Evolutionary conservation across 2,329 filamentous ascomycete genomes (phyloP).

Genomic region (Colletotrichum ledebouriae): DNA sequence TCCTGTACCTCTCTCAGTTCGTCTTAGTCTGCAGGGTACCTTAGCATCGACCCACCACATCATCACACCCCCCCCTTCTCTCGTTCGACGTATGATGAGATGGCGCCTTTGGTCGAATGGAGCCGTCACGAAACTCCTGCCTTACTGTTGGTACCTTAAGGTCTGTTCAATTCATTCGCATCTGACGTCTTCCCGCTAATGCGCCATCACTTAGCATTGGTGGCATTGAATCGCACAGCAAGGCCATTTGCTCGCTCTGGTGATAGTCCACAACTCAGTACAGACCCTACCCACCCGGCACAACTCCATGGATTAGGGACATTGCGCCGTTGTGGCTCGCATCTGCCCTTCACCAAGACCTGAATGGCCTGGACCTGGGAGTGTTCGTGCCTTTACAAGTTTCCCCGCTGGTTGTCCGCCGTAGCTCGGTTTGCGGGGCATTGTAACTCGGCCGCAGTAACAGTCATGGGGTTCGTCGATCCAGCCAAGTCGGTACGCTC

Average conservation of each 20-base stretch:
- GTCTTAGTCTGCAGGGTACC: conserved; percentile 7
- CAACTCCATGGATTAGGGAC: conserved; percentile 38
- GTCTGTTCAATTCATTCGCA: conserved; percentile 32
- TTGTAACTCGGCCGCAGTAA: conserved; percentile 31
- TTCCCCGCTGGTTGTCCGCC: conserved; percentile 18
- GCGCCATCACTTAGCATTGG: conserved; percentile 15
- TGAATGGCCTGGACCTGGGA: conserved; percentile 12
- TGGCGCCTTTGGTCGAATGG: conserved; percentile 32
- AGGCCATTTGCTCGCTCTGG: conserved; percentile 23
- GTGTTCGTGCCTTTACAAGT: conserved; percentile 27
- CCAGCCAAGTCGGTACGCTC: conserved; percentile 36
- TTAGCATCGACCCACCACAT: conserved; percentile 30
- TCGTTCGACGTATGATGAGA: conserved; percentile 33
- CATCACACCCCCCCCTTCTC: conserved; percentile 17
- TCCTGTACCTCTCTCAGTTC: conserved; percentile 9
- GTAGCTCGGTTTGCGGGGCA: conserved; percentile 38
- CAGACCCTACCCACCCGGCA: conserved; percentile 37
- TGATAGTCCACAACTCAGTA: conserved; percentile 5
- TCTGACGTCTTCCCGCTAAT: conserved; percentile 25
- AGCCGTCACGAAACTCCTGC: conserved; percentile 33
- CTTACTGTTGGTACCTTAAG: conserved; percentile 37
- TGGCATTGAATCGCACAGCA: conserved; percentile 17
- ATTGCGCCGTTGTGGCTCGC: conserved; percentile 40
- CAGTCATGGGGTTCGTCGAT: conserved; percentile 41
- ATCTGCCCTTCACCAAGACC: conserved; percentile 30